Evolutionary conservation across 371 early-diverging fungal genomes (phyloP).

Genomic region (Umbelopsis sp.): DNA sequence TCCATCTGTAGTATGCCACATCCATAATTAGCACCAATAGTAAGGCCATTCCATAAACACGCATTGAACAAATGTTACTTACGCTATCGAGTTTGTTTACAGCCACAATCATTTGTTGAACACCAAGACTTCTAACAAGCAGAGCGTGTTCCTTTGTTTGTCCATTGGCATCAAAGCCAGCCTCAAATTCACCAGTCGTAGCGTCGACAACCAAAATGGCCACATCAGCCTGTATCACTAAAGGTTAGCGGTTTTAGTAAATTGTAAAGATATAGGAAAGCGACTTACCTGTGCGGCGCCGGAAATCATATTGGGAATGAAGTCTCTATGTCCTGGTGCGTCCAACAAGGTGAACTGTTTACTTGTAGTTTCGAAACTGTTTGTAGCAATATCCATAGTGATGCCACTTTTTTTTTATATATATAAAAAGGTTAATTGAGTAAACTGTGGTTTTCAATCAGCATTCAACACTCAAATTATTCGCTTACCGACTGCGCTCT

Average conservation of each 20-base stretch:
- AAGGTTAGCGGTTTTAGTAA: not conserved
- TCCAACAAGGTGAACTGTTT: slow-evolving; percentile 88
- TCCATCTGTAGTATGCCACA: slow-evolving; percentile 41
- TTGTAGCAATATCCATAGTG: slow-evolving; percentile 95
- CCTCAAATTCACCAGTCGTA: slow-evolving; percentile 93
- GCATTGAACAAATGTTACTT: slow-evolving; percentile 17
- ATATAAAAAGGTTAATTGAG: too few species aligned
- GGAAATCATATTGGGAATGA: slow-evolving; percentile 99
- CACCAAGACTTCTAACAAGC: slow-evolving; percentile 86
- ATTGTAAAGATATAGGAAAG: not conserved
- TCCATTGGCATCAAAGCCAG: slow-evolving; percentile 96
- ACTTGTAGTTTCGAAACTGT: slow-evolving; percentile 83
- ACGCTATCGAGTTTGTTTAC: slow-evolving; percentile 92
- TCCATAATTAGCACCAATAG: too few species aligned
- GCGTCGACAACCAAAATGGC: slow-evolving; percentile 97
- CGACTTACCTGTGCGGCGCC: slow-evolving; percentile 85
- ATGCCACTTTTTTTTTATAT: slow-evolving; percentile 72
- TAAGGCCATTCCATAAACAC: too few species aligned
- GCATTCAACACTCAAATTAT: not conserved
- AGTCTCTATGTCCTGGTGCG: slow-evolving; percentile 99
- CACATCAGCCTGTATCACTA: slow-evolving; percentile 76
- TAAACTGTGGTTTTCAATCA: not conserved
- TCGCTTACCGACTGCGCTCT: slow-evolving; percentile 75
- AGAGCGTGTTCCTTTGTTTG: slow-evolving; percentile 98
- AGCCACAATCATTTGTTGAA: slow-evolving; percentile 86